Evolutionary conservation across 2,329 filamentous ascomycete species (phyloP), one percentile per base, ranked within the genome.

Genomic region (Coniosporium tulheliwenetii): DNA sequence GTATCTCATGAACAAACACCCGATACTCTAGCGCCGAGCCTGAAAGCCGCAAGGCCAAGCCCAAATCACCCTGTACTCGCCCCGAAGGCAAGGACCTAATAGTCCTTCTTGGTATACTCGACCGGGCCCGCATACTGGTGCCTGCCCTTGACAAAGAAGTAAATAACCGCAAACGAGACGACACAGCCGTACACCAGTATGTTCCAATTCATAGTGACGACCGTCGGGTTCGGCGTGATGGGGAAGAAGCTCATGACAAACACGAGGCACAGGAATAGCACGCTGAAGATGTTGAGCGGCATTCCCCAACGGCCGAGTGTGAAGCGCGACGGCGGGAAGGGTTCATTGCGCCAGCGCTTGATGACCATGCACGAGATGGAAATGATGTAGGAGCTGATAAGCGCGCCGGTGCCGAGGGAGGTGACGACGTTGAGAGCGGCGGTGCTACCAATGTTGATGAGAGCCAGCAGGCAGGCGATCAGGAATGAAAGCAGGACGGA

Each of bases 211-310:
- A 55, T 55, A 10, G 39, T 46, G 9, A 44, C 45, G 8, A 49
- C 37, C 8, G 45, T 45, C 5, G 53, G 50, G 13, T 47, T 41
- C n/a, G 50, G 50, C 16, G 39, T 43, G 5, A 51, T 31, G 52
- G 26, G 14, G 51, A 69, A 72, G 45, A 70, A 69, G 37, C 58
- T 57, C 47, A 71, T 68, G 43, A 71, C 57, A 41, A 69, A 62
- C 44, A 29, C 38, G 48, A 44, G 36, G 41, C 69, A 61, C 44
- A 32, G 35, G 49, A 43, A 37, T 48, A 52, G 2, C 41, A 37
- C 35, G 49, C 45, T 47, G 16, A 54, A 35, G 16, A 49, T 38
- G 15, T 48, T 45, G 13, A 49, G 40, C 5, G 47, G 40, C 14
- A 49, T 42, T 1, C 47, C 42, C 37, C 43, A 46, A 31, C 41